Conservation (phyloP, 2,329 filamentous ascomycete genomes). For the Scytalidium lignicola region DNA sequence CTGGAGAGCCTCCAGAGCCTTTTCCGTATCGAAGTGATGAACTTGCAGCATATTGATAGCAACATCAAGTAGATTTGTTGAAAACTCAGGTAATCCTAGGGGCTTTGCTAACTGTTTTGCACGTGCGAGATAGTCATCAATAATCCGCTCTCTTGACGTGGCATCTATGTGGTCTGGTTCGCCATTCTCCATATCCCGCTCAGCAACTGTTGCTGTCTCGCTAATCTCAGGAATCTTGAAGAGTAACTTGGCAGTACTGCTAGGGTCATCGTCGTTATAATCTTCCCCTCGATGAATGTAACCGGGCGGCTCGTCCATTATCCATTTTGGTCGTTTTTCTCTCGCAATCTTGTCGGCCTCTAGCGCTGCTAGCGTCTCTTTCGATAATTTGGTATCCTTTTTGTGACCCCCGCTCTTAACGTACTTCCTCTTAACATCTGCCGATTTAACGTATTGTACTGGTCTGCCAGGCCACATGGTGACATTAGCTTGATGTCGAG, state of each 20-base stretch:
- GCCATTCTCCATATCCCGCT: constrained; percentile 34
- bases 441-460: constrained; percentile 84
- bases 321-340: constrained; percentile 84
- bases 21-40: constrained; percentile 64
- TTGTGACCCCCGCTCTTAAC: constrained; percentile 58
- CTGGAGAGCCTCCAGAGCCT: constrained; percentile 65
- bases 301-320: constrained; percentile 84
- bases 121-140: constrained; percentile 68
- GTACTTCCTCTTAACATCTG: constrained; percentile 77
- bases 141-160: constrained; percentile 39
- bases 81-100: constrained; percentile 66
- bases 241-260: constrained; percentile 67
- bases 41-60: constrained; percentile 70
- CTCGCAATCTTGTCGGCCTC: constrained; percentile 77
- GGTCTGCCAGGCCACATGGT: constrained; percentile 79
- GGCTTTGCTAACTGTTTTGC: constrained; percentile 51
- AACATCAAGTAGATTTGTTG: constrained; percentile 84
- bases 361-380: constrained; percentile 71
- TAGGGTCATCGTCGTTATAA: constrained; percentile 60
- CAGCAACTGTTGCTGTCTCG: constrained; percentile 30
- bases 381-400: constrained; percentile 71
- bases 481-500: constrained; percentile 85
- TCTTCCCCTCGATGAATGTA: constrained; percentile 85
- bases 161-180: constrained; percentile 25
- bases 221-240: constrained; percentile 67